These are phyloP conservation scores for Dactylellina sp. DNA, from an alignment of 2,329 filamentous ascomycete genomes.

Conservation along the genomic window DNA sequence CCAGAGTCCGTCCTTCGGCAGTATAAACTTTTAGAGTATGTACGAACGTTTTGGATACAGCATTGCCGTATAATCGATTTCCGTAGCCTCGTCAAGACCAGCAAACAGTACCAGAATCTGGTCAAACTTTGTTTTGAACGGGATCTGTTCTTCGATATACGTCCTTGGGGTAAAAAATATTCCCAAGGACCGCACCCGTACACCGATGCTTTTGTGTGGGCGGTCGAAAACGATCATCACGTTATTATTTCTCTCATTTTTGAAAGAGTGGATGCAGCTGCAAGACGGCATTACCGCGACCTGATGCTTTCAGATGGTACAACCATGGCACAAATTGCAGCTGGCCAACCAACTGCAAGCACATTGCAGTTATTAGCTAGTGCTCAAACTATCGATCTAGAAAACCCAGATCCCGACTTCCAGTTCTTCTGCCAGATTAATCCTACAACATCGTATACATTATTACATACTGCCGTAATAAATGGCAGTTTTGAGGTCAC, in stretches of 20 bases:
- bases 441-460: neutral
- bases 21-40: constrained; percentile 34
- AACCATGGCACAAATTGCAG: constrained; percentile 15
- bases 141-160: constrained; percentile 33
- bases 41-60: constrained; percentile 27
- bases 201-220: constrained; percentile 45
- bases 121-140: constrained; percentile 24
- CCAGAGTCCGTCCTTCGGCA: constrained; percentile 12
- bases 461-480: constrained; percentile 13
- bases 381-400: neutral
- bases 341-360: constrained; percentile 1
- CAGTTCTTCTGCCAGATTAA: neutral
- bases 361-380: neutral
- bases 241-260: constrained; percentile 7
- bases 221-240: constrained; percentile 33
- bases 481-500: neutral
- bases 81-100: neutral
- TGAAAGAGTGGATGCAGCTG: neutral
- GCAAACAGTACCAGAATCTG: neutral
- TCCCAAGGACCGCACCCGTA: constrained; percentile 20
- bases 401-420: neutral
- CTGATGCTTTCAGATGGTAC: constrained; percentile 6
- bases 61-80: constrained; percentile 10
- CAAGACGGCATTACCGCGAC: neutral
- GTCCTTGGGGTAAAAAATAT: constrained; percentile 39